Evolutionary conservation across 371 early-diverging fungal species (phyloP).

Genomic region (Rhizomucor miehei): DNA sequence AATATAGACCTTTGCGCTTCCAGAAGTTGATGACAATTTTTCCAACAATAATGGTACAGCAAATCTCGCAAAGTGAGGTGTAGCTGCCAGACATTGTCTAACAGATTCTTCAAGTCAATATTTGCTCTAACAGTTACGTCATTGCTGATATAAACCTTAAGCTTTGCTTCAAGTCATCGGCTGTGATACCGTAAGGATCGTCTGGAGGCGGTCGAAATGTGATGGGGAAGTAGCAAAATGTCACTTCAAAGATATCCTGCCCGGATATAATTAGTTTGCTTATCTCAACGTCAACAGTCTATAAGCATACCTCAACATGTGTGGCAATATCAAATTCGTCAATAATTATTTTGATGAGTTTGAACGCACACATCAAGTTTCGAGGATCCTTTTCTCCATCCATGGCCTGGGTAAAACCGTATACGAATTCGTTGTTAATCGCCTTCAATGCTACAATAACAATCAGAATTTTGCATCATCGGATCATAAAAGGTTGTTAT

Average conservation of each 20-base stretch:
- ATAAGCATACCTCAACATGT: conserved; percentile 64
- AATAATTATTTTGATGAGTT: conserved; percentile 63
- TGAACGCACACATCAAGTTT: conserved; percentile 85
- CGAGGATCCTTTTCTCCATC: conserved; percentile 99
- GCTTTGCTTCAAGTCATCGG: conserved; percentile 82
- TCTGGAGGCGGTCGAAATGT: conserved; percentile 94
- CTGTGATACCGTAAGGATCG: conserved; percentile 91
- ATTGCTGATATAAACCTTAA: conserved; percentile 40
- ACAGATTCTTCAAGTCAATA: conserved; percentile 44
- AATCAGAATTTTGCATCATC: neutral
- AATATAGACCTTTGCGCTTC: conserved; percentile 76
- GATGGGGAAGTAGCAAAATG: conserved; percentile 98
- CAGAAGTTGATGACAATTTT: conserved; percentile 84
- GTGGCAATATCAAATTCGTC: conserved; percentile 70
- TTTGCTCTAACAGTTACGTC: conserved; percentile 21
- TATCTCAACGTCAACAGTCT: too few relatives aligned
- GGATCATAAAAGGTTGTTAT: too few relatives aligned
- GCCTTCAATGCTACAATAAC: conserved; percentile 28
- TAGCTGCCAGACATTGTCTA: conserved; percentile 67
- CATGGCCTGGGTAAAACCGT: conserved; percentile 82
- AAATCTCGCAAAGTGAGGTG: conserved; percentile 72
- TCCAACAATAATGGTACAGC: conserved; percentile 87
- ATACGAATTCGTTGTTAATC: conserved; percentile 69
- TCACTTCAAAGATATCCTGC: conserved; percentile 89
- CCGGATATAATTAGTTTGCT: conserved; percentile 17